A percentile compares a stretch with the other conserved stretches of the same genome.
phyloP scores from a whole-genome alignment of 2,329 filamentous ascomycete genomes.

The Tricladium varicosporioides region DNA sequence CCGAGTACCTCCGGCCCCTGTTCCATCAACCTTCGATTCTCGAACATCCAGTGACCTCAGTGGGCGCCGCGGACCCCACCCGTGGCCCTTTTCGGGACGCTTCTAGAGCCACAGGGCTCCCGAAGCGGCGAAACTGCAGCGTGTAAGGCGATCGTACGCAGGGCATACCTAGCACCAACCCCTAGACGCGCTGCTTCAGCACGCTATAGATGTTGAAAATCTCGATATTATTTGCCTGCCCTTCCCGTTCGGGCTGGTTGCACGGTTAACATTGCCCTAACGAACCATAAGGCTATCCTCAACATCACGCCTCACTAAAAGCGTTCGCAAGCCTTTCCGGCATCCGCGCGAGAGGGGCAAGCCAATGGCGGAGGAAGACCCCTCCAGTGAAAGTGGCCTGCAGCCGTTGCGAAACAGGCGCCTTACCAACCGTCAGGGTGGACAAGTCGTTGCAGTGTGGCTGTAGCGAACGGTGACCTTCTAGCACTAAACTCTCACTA shows the following conservation, averaged over 20 bases:
- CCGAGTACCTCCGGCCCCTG: no score
- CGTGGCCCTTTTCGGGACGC: no score
- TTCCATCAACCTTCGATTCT: not conserved
- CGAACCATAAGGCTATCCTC: no score
- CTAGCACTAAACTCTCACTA: no score
- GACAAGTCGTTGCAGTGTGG: not conserved
- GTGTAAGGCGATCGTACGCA: constrained; percentile 13
- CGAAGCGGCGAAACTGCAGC: not conserved
- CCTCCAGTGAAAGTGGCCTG: not conserved
- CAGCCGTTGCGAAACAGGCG: no score
- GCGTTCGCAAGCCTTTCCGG: constrained; percentile 14
- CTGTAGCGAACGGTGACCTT: no score
- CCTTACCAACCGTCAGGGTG: not conserved
- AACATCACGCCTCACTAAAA: not conserved
- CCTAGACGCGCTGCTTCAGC: not conserved
- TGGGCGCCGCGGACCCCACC: no score
- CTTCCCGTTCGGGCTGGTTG: not conserved
- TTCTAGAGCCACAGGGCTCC: no score
- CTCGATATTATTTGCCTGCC: not conserved
- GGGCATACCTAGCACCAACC: not conserved
- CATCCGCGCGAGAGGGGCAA: constrained; percentile 12
- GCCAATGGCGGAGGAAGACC: constrained; percentile 1
- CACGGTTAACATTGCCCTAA: no score
- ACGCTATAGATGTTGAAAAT: not conserved
- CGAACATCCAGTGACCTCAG: not conserved